Conservation (phyloP, 768 basidiomycete species). For the Pulveroboletus sp. region DNA sequence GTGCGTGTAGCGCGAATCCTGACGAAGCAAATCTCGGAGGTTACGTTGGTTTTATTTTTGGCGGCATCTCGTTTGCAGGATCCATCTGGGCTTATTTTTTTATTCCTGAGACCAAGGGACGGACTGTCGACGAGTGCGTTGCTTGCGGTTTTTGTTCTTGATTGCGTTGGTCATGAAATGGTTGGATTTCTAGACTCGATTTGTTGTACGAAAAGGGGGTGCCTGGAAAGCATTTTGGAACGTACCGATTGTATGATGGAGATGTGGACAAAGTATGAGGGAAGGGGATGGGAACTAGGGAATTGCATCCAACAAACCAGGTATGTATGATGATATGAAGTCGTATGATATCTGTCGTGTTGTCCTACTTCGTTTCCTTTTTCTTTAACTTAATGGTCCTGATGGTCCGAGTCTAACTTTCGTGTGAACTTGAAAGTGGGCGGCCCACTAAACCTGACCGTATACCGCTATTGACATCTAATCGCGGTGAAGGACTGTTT, state of each 20-base stretch:
- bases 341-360: no score
- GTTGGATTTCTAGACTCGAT: conserved; percentile 20
- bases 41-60: conserved; percentile 30
- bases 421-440: no score
- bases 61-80: conserved; percentile 20
- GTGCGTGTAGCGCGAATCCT: conserved; percentile 21
- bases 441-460: no score
- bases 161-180: not conserved
- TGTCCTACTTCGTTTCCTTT: no score
- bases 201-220: conserved; percentile 31
- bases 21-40: conserved; percentile 26
- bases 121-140: conserved; percentile 30
- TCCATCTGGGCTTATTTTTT: conserved; percentile 27
- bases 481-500: no score
- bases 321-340: no score
- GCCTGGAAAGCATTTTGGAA: conserved; percentile 25
- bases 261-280: not conserved
- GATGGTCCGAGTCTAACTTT: no score
- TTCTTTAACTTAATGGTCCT: no score
- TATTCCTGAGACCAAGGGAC: conserved; percentile 25
- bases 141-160: not conserved
- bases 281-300: no score
- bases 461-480: no score
- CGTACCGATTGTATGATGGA: conserved; percentile 14
- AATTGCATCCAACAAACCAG: no score